phyloP scores from a whole-genome alignment of 345 rosid species.

The Combretum micranthum region DNA sequence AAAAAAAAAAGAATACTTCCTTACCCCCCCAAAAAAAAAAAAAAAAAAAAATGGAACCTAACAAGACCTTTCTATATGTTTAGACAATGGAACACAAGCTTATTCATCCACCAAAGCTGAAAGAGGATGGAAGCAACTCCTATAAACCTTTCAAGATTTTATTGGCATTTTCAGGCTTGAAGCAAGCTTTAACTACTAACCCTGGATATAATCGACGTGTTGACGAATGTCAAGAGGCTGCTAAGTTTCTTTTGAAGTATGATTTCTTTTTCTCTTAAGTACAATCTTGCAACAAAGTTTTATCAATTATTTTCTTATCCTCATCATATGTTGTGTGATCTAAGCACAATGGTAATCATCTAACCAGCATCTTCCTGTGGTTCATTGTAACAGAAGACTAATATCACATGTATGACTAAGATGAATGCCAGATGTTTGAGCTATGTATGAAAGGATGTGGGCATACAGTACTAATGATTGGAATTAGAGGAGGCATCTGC shows the following conservation, averaged over 20 bases:
- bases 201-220: slow-evolving; percentile 94
- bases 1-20: too few species aligned
- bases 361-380: too few species aligned
- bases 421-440: too few species aligned
- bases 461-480: too few species aligned
- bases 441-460: too few species aligned
- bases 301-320: not conserved
- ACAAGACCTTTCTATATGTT: slow-evolving; percentile 22
- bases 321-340: too few species aligned
- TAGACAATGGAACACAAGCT: slow-evolving; percentile 82
- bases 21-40: too few species aligned
- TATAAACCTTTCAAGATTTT: slow-evolving; percentile 66
- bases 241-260: slow-evolving; percentile 66
- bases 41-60: slow-evolving; percentile 21
- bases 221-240: slow-evolving; percentile 91
- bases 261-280: slow-evolving; percentile 15
- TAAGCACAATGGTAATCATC: too few species aligned
- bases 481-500: too few species aligned
- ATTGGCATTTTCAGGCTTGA: slow-evolving; percentile 92
- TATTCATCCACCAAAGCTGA: slow-evolving; percentile 31
- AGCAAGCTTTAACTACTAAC: slow-evolving; percentile 72
- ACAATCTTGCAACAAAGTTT: not conserved
- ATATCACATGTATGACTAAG: too few species aligned
- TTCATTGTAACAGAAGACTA: too few species aligned
- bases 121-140: slow-evolving; percentile 13